phyloP scores from a whole-genome alignment of 176 grass and related monocot species.

The Cymbopogon citratus region DNA sequence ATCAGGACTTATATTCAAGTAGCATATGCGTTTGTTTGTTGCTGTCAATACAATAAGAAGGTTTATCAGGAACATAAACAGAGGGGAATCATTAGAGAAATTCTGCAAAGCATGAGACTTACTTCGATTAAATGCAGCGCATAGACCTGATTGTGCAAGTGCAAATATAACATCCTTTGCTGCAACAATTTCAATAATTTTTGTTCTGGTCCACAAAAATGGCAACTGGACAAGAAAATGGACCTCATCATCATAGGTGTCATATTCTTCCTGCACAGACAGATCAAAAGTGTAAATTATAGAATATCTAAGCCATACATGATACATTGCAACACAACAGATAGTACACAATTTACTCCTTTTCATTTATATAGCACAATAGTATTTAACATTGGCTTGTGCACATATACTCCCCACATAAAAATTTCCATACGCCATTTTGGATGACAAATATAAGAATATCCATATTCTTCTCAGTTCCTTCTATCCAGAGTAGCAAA shows the following conservation, averaged over 20 bases:
- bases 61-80: conserved; percentile 36
- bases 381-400: not conserved
- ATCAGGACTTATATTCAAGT: conserved; percentile 76
- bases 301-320: not conserved
- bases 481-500: not conserved
- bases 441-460: not conserved
- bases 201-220: conserved; percentile 63
- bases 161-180: conserved; percentile 79
- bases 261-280: conserved; percentile 65
- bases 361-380: not conserved
- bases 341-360: not conserved
- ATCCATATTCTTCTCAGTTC: not conserved
- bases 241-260: conserved; percentile 48
- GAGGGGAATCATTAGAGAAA: not conserved
- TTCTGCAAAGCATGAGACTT: conserved; percentile 16
- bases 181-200: conserved; percentile 82
- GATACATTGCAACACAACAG: not conserved
- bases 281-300: not conserved
- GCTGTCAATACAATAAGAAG: conserved; percentile 46
- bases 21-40: conserved; percentile 77
- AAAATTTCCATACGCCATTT: not conserved
- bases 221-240: conserved; percentile 46
- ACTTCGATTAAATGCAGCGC: conserved; percentile 72
- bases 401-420: not conserved
- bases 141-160: conserved; percentile 65